Base-by-base conservation (phyloP, 2,329 filamentous ascomycete genomes). In the Paecilomyces formosus region DNA sequence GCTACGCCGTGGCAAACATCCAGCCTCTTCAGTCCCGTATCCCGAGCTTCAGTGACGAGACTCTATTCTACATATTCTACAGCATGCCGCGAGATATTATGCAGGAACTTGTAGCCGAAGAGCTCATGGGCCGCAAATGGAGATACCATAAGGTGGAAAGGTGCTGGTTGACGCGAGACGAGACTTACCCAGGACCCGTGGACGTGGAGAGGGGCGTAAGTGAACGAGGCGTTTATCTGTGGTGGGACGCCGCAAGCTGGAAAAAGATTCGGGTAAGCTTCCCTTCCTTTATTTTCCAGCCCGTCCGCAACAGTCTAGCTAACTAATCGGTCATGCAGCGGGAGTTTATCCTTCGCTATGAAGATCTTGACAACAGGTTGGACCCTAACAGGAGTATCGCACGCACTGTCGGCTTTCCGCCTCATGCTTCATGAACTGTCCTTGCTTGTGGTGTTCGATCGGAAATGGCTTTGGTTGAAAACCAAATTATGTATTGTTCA, bases 61-160 rank as follows among this genome's bases (percentile, higher is more conserved):
- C 86, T 0, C 76, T 88, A 3, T 86, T 88, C 68, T 85, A 84
- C 67, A 86, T 88, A 60, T 88, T 88, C 77, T 88, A 88, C 73
- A 85, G 84, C 62, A 82, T 84, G 75, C 85, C 85, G 13, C 78
- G 83, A 59, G 85, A 88, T 66, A 80, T 87, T 57, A 78, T 85
- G 69, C 86, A 88, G 67, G 86, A 88, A 67, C 75, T 86, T 53
- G 85, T 85, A 5, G 85, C 85, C 7, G 78, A 81, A 58, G 85
- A 88, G 67, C 72, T 88, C 66, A 81, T 80, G 73, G 74, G 75
- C 21, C 74, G 79, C 60, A 81, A 81, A 64, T 81, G 79, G 79
- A 71, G 79, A 54, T 81, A 80, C 63, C 79, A 81, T 66, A 81
- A 80, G 69, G 70, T 78, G n/a, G 77, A 80, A 62, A 74, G 78